Base-by-base conservation (phyloP, 495 filamentous ascomycete species). In the Talaromyces trachyspermus region DNA sequence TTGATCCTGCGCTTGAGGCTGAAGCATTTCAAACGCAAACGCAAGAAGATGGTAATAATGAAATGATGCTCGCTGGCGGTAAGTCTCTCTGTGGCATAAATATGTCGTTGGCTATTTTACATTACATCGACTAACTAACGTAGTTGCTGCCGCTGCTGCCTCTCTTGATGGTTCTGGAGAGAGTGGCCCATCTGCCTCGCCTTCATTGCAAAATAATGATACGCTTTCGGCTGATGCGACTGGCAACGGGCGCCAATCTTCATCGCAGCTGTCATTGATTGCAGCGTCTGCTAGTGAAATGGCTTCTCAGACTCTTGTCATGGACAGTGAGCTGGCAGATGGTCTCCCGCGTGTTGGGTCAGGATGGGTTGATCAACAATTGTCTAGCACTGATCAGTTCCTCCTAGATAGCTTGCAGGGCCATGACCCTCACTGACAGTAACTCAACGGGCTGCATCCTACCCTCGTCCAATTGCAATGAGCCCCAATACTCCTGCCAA, bases 401-500 rank as follows among this genome's bases (percentile, higher is more conserved):
- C 55, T 73, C 20, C 70, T 71, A 37, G 66, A 71, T 42, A 73
- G 69, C 47, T 54, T 71, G 45, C 68, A 69, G 42, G 67, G 69
- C 37, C 66, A 70, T 49, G 68, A 71, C 40, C 70, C 68, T 1
- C 68, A 5, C 54, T 74, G 49, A 68, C 72, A 43, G 63, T 65
- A 17, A 71, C 67, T 1, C 69, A 72, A 52, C 63, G 70, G 29
- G 70, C 71, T 17, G 66, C 70, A 1, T 55, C 69, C 0, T 74
- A 70, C 49, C 74, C 74, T 3, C 66, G 75, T 14, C 74, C 76
- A 2, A 75, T 78, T 57, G 75, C 76, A 2, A 76, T 78, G 65
- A 77, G 77, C 48, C 69, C 71, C 3, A 72, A 71, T 43, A 65
- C 69, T 7, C 65, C 73, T 5, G 70, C 76, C 17, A 76, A 75